These are phyloP conservation scores for Trichophyton benhamiae DNA, from an alignment of 2,329 filamentous ascomycete genomes.

Conservation along the genomic window DNA sequence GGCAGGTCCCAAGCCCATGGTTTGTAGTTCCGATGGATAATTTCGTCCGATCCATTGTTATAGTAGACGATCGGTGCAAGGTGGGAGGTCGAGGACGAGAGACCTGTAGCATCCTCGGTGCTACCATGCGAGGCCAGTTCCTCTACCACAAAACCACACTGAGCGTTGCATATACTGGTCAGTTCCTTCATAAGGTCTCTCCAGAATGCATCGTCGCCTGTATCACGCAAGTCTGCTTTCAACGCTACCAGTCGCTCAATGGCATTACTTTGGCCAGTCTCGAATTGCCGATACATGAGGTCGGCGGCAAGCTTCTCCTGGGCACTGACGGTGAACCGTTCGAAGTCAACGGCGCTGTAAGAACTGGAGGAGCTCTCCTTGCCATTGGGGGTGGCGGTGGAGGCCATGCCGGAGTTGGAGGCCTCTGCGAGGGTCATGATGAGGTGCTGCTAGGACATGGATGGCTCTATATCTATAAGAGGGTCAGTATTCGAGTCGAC, in stretches of 20 bases:
- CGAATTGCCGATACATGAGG: constrained; percentile 21
- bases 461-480: neutral
- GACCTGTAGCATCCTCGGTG: neutral
- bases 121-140: constrained; percentile 21
- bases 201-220: constrained; percentile 52
- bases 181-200: constrained; percentile 50
- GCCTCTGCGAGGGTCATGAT: neutral
- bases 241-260: constrained; percentile 48
- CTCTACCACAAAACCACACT: constrained; percentile 50
- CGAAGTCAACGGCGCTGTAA: neutral
- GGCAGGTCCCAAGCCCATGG: constrained; percentile 54
- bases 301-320: constrained; percentile 1
- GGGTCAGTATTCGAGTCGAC: neutral
- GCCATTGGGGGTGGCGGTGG: neutral
- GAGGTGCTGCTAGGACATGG: neutral
- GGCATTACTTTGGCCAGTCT: constrained; percentile 46
- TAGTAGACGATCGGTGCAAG: constrained; percentile 56
- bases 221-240: constrained; percentile 43
- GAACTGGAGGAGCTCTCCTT: neutral
- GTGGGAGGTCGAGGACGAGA: constrained; percentile 38
- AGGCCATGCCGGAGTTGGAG: neutral
- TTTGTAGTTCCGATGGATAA: constrained; percentile 48
- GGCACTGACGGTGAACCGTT: constrained; percentile 1
- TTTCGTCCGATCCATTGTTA: constrained; percentile 40
- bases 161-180: constrained; percentile 49